Conservation (phyloP, 352 stramenopile species). For the Pythium chondricola region DNA sequence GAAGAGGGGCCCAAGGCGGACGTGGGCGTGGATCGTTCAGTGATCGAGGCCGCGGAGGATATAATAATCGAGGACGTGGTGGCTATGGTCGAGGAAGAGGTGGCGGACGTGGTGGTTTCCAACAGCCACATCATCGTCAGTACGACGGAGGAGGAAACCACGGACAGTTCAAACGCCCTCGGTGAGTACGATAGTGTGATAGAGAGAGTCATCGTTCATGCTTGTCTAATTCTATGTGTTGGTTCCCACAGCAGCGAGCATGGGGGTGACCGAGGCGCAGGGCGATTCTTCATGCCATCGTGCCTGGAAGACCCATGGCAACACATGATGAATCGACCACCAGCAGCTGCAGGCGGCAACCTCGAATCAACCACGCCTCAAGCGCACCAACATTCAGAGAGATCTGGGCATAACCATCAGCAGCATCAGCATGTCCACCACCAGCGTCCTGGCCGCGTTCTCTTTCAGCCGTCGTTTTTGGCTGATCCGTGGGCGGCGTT, state of each 20-base stretch:
- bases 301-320: slow-evolving; percentile 66
- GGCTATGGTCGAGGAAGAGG: slow-evolving; percentile 15
- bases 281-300: slow-evolving; percentile 59
- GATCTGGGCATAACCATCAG: neutral
- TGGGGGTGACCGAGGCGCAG: slow-evolving; percentile 31
- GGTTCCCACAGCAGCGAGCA: slow-evolving; percentile 8
- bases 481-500: slow-evolving; percentile 44
- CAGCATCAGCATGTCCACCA: slow-evolving; percentile 1
- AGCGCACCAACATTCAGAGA: neutral
- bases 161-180: slow-evolving; percentile 37
- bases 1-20: slow-evolving; percentile 3
- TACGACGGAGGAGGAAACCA: neutral
- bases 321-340: slow-evolving; percentile 9
- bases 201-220: neutral
- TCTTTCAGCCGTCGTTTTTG: slow-evolving; percentile 71
- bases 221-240: neutral
- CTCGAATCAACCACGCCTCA: no score
- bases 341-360: slow-evolving; percentile 10
- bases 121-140: neutral
- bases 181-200: slow-evolving; percentile 17
- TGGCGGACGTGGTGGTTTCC: slow-evolving; percentile 10
- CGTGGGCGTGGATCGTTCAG: slow-evolving; percentile 11
- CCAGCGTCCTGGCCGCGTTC: slow-evolving; percentile 34
- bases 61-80: slow-evolving; percentile 8
- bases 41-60: neutral